Evolutionary conservation across 495 filamentous ascomycete species (phyloP), one percentile per base, ranked within the genome.

Genomic region (Penicillium flavigenum): DNA sequence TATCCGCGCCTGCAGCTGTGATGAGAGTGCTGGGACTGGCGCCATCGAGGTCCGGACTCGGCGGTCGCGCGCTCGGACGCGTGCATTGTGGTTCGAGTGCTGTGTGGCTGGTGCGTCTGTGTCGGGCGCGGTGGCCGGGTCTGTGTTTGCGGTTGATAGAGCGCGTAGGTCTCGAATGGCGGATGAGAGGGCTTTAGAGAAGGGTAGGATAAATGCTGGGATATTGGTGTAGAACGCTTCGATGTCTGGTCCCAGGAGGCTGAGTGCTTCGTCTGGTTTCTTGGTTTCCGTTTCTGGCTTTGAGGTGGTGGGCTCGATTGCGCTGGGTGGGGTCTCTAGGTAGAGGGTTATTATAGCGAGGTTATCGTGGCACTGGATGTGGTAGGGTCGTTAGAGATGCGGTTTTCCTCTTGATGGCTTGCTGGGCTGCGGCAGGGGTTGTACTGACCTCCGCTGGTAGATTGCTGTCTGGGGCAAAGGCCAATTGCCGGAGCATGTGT

Each of bases 171-270:
- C 66, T 16, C 58, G 45, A 1, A 75, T 44, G 9, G 63, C 47
- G 4, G 58, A 56, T 7, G 69, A 64, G 19, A 78, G 51, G 11
- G 52, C 44, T 7, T 56, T 63, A 5, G 76, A 71, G 48, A 78
- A 63, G 7, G 52, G 57, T 0, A 46, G 49, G 7, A 67, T 63
- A 1, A 77, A 51, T 3, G 60, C 38, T 1, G 73, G 68, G 9
- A 78, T 64, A 17, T 68, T 59, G 2, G 67, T 63, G 55, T 72
- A 72, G 62, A 79, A 78, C 22, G 60, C 56, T 34, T 74, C 64
- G 39, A 78, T 69, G 39, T 77, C 72, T 0, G 70, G 67, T 14
- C 54, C 61, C 6, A 79, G 63, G 12, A 79, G 73, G 20, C 70
- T 66, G 26, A 70, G 59, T 10, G 64, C 58, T 32, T 73, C 60